A percentile compares a stretch with the other conserved stretches of the same genome.
Evolutionary conservation across 78 protist genomes (phyloP).

Genomic region (Cyanophora paradoxa): DNA sequence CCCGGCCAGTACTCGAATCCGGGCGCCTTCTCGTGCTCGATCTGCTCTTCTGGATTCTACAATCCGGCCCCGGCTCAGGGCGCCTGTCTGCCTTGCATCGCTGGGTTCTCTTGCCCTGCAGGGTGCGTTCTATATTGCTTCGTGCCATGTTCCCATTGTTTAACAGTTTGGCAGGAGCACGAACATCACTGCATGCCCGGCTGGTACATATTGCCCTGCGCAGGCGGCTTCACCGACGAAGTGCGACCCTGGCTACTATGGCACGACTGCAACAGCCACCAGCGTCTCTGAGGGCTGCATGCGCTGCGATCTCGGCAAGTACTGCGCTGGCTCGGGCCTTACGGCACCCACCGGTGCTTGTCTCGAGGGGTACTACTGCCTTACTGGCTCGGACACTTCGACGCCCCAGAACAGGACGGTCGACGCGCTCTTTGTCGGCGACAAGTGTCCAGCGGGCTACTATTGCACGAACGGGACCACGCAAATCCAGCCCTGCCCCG

Average conservation of each 20-base stretch:
- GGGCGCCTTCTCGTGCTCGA: not conserved
- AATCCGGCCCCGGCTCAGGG: not conserved
- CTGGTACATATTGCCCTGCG: too few relatives aligned
- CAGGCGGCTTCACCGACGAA: too few relatives aligned
- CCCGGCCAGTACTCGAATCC: not conserved
- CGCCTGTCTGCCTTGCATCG: not conserved
- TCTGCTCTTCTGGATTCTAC: not conserved
- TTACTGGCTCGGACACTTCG: not conserved
- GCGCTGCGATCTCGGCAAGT: too few relatives aligned
- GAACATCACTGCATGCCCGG: too few relatives aligned
- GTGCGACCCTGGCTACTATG: too few relatives aligned
- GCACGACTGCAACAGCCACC: not conserved
- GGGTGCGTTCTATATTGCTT: too few relatives aligned
- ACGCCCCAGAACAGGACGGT: not conserved
- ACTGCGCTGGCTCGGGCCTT: constrained; percentile 19
- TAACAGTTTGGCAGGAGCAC: too few relatives aligned
- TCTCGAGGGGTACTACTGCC: constrained; percentile 23
- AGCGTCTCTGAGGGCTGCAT: too few relatives aligned
- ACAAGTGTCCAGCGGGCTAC: constrained; percentile 9
- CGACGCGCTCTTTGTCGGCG: not conserved
- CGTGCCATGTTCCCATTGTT: too few relatives aligned
- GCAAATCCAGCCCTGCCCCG: not conserved
- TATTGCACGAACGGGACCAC: constrained; percentile 27
- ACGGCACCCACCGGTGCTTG: not conserved
- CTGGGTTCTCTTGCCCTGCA: not conserved